Conservation (phyloP, 352 stramenopile species). For the Saprolegnia diclina region DNA sequence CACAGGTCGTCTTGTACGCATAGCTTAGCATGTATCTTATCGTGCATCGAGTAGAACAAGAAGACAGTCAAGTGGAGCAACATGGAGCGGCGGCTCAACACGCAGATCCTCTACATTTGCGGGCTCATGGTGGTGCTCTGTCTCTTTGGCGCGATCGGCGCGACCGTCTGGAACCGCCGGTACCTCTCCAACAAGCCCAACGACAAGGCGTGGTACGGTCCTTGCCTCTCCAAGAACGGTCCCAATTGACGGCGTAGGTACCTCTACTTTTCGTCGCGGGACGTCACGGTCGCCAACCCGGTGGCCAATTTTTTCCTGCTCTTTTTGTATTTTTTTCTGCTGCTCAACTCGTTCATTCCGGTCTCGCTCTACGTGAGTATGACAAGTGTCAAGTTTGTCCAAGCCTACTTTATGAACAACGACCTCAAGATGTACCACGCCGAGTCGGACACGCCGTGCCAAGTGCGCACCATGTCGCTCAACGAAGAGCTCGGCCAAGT, state of each 20-base stretch:
- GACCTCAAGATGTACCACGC: conserved; percentile 91
- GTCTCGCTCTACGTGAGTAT: conserved; percentile 94
- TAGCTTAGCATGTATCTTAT: not conserved
- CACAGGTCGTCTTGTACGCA: conserved; percentile 35
- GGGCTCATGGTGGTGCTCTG: conserved; percentile 73
- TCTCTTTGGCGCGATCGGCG: conserved; percentile 52
- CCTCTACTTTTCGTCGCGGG: conserved; percentile 9
- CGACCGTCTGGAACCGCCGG: conserved; percentile 57
- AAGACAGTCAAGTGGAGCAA: conserved; percentile 81
- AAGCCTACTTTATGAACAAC: conserved; percentile 88
- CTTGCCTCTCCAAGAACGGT: too few species aligned
- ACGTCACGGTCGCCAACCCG: conserved; percentile 46
- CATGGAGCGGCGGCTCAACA: conserved; percentile 76
- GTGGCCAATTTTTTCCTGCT: conserved; percentile 84
- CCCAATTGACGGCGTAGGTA: too few species aligned
- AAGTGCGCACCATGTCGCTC: conserved; percentile 89
- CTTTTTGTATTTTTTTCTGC: conserved; percentile 90
- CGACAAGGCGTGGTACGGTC: conserved; percentile 67
- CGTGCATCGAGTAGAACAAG: not conserved
- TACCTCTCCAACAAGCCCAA: conserved; percentile 42
- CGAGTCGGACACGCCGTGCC: conserved; percentile 89
- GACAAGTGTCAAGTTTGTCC: conserved; percentile 90
- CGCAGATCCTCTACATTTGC: conserved; percentile 82
- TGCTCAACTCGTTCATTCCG: conserved; percentile 93
- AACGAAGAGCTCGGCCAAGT: conserved; percentile 93